A percentile compares a stretch with the other conserved stretches of the same genome.
Conservation (phyloP, 768 basidiomycete species). For the Crassisporium funariophilum region DNA sequence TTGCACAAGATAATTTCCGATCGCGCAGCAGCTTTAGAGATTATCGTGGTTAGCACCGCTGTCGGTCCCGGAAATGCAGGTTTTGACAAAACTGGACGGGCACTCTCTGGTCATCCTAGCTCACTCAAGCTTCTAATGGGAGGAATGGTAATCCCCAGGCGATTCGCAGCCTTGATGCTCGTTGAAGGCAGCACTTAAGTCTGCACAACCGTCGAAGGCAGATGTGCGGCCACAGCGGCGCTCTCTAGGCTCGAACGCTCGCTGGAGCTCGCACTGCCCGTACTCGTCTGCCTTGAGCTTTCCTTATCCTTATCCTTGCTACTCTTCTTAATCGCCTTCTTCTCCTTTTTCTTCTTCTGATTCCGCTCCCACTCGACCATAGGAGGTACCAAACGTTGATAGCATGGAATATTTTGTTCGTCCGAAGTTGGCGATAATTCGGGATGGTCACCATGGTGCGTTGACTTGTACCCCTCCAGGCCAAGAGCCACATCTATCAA, state of each 20-base stretch:
- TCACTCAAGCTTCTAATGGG: not conserved
- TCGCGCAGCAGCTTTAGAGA: conserved; percentile 15
- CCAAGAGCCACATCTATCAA: too few relatives aligned
- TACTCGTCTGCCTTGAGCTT: not conserved
- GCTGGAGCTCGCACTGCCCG: conserved; percentile 7
- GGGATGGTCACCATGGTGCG: too few relatives aligned
- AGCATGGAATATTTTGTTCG: too few relatives aligned
- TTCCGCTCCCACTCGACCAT: conserved; percentile 6
- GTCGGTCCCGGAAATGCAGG: too few relatives aligned
- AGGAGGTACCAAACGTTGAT: too few relatives aligned
- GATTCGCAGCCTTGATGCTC: conserved; percentile 29
- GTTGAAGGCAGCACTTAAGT: conserved; percentile 22
- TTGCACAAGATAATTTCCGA: conserved; percentile 2
- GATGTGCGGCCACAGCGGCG: conserved; percentile 9
- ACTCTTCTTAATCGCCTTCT: conserved; percentile 20
- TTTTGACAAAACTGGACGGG: too few relatives aligned
- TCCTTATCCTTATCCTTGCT: conserved; percentile 13
- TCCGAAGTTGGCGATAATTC: too few relatives aligned
- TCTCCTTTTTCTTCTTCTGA: conserved; percentile 25
- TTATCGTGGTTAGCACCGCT: too few relatives aligned
- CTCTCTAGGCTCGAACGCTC: conserved; percentile 14
- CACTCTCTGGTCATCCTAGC: too few relatives aligned
- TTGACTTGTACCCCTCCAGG: too few relatives aligned
- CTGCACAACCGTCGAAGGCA: conserved; percentile 26
- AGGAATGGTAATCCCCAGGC: not conserved